Percentiles rank a stretch among this genome's conserved stretches.
Conservation (phyloP, 1,284 basidiomycete species). For the Boletus mariae region DNA sequence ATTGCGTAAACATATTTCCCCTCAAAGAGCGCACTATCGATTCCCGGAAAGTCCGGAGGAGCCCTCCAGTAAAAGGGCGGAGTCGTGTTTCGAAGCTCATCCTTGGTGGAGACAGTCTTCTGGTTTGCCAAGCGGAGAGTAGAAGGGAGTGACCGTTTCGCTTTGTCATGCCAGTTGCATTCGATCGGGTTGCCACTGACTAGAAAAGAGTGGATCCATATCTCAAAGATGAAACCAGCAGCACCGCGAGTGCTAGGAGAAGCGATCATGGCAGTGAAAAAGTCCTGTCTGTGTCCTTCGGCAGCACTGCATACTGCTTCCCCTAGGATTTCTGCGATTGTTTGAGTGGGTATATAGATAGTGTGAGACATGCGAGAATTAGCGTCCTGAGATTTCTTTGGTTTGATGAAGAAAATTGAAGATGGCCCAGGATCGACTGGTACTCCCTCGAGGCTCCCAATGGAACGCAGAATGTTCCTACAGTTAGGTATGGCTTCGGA, state of each 20-base stretch:
- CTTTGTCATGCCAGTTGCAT: not conserved
- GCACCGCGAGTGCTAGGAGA: not conserved
- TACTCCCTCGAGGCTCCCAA: not conserved
- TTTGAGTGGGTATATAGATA: not conserved
- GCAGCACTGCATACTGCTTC: not conserved
- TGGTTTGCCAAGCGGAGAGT: not conserved
- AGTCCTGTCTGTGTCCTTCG: not conserved
- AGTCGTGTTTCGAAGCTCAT: not conserved
- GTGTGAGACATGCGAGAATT: not conserved
- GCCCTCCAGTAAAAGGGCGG: not conserved
- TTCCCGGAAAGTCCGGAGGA: not conserved
- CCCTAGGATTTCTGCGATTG: not conserved
- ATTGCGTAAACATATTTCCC: not conserved
- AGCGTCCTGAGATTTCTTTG: not conserved
- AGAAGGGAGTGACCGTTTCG: not conserved
- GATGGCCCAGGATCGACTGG: not conserved
- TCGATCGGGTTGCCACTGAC: not conserved
- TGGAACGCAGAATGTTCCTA: not conserved
- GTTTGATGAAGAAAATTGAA: not conserved
- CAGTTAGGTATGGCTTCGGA: not conserved
- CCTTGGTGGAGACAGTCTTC: not conserved
- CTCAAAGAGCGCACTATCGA: not conserved
- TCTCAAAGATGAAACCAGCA: not conserved
- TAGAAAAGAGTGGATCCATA: not conserved
- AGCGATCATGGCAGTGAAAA: not conserved